Percentiles rank a stretch among this genome's conserved stretches.
phyloP scores from a whole-genome alignment of 202 grass and related monocot species.

The Bolboschoenoplectus hybrid region DNA sequence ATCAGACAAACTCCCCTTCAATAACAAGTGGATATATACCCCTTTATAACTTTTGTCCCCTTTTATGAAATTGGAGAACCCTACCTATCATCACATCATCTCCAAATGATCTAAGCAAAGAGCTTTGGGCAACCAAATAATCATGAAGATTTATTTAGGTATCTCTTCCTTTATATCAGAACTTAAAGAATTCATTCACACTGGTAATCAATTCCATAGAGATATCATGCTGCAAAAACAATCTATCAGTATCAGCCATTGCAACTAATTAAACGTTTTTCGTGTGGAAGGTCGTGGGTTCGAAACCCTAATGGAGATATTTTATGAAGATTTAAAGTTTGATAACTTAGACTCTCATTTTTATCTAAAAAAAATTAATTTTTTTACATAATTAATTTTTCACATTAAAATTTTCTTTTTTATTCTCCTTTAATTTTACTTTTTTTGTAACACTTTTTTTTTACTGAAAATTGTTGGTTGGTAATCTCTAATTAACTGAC shows the following conservation, averaged over 20 bases:
- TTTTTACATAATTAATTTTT: no score
- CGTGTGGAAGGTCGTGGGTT: no score
- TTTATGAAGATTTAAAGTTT: no score
- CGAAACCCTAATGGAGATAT: no score
- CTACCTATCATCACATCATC: constrained; percentile 8
- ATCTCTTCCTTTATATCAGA: background rate
- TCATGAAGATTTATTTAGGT: background rate
- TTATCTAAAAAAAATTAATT: no score
- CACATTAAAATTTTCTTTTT: no score
- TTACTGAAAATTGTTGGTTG: background rate
- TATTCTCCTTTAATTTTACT: no score
- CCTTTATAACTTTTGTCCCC: background rate
- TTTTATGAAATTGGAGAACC: constrained; percentile 2
- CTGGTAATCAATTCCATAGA: background rate
- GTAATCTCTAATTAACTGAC: background rate
- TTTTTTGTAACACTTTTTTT: no score
- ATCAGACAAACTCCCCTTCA: background rate
- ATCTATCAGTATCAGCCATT: background rate
- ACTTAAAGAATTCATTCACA: background rate
- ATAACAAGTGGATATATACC: background rate
- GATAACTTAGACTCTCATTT: no score
- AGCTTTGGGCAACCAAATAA: background rate
- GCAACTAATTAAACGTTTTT: background rate
- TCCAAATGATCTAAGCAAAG: background rate
- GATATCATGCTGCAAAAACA: background rate